Conservation (phyloP, 495 filamentous ascomycete species). For the Penicillium lividum region DNA sequence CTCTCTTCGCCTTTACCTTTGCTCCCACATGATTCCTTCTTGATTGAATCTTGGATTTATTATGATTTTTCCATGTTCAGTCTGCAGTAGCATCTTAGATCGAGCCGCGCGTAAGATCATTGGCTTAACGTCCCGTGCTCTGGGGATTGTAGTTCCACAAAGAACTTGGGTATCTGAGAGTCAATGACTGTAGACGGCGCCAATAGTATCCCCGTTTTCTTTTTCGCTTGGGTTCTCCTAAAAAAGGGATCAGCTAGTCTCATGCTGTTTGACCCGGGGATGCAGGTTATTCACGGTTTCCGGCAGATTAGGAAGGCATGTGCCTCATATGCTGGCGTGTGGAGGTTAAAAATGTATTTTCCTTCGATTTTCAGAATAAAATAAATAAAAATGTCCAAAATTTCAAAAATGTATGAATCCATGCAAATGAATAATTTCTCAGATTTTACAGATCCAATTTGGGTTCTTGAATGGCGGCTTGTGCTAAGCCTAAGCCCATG, state of each 20-base stretch:
- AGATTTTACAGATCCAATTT: constrained; percentile 25
- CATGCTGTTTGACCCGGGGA: constrained; percentile 12
- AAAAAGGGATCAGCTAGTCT: constrained; percentile 7
- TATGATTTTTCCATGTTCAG: neutral
- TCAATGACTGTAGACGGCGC: constrained; percentile 4
- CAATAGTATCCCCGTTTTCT: neutral
- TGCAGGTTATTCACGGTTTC: constrained; percentile 17
- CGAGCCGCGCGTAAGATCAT: constrained; percentile 26
- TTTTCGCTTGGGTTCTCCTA: neutral
- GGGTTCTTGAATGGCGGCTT: constrained; percentile 6
- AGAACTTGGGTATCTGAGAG: constrained; percentile 8
- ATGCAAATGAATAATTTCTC: neutral
- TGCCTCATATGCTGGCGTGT: constrained; percentile 21
- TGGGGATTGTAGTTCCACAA: constrained; percentile 20
- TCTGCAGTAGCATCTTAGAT: constrained; percentile 23
- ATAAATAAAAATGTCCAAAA: neutral
- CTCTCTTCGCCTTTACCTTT: neutral
- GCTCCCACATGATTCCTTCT: neutral
- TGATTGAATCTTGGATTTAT: neutral
- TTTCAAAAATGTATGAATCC: neutral
- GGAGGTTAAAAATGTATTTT: constrained; percentile 1
- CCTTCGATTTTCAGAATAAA: neutral
- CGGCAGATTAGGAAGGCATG: constrained; percentile 20
- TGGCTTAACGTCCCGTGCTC: constrained; percentile 22
- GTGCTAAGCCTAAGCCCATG: constrained; percentile 1